Percentiles rank a stretch among this genome's conserved stretches.
Conservation (phyloP, 805 yeast genomes). For the Komagataella populi region DNA sequence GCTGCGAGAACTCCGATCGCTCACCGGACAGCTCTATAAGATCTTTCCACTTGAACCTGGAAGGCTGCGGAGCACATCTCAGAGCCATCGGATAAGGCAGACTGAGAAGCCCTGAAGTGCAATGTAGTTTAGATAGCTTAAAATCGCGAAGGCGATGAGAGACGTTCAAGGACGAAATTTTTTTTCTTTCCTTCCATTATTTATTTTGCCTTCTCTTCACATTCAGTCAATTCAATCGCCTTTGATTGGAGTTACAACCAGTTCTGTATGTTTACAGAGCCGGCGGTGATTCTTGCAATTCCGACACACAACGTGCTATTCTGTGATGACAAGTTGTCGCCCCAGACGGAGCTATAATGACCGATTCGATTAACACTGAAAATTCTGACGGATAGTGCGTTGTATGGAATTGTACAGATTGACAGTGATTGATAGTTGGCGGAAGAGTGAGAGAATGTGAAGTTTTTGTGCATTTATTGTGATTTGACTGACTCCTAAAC, state of each 20-base stretch:
- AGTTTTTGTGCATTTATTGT: too few species aligned
- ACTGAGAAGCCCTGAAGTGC: background rate
- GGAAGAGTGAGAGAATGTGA: background rate
- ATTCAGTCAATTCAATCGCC: background rate
- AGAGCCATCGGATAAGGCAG: constrained; percentile 6
- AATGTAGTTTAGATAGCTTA: background rate
- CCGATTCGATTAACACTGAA: constrained; percentile 59
- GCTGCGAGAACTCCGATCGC: constrained; percentile 46
- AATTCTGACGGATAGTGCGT: constrained; percentile 33
- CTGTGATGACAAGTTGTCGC: constrained; percentile 61
- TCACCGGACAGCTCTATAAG: constrained; percentile 32
- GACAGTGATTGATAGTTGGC: background rate
- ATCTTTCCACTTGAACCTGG: constrained; percentile 35
- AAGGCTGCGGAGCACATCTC: constrained; percentile 7
- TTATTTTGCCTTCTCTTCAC: background rate
- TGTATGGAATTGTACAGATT: background rate
- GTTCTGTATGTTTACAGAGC: background rate
- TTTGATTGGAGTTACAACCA: background rate
- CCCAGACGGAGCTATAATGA: constrained; percentile 64
- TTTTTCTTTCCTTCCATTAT: background rate
- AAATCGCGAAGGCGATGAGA: background rate
- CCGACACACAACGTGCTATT: background rate
- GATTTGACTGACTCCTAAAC: background rate
- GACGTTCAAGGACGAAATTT: background rate
- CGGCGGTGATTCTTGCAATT: background rate